phyloP scores from a whole-genome alignment of 148 eudicot species.

The Silene latifolia region DNA sequence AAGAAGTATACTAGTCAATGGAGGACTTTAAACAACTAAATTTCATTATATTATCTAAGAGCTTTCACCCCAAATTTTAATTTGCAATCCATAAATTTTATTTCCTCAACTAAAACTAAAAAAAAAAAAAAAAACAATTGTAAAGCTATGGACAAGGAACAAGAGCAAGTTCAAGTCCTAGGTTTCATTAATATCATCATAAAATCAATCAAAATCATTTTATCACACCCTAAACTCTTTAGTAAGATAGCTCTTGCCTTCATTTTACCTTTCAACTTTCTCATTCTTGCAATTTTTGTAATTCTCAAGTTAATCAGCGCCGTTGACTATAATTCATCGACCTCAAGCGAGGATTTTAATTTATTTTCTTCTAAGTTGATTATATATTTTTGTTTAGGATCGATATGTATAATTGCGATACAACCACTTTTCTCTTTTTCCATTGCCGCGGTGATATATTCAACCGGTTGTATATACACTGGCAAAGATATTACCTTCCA shows the following conservation, averaged over 20 bases:
- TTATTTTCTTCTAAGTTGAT: constrained; percentile 10
- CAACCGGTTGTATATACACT: constrained; percentile 30
- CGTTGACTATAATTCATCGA: constrained; percentile 7
- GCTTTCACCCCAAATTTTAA: not conserved
- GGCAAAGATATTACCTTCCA: constrained; percentile 26
- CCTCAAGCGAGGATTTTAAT: not conserved
- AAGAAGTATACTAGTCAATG: not conserved
- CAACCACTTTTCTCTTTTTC: constrained; percentile 25
- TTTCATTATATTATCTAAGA: not conserved
- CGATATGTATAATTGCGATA: not conserved
- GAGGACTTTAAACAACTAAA: not conserved
- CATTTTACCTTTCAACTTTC: constrained; percentile 27
- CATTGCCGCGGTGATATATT: constrained; percentile 31
- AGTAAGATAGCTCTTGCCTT: constrained; percentile 28
- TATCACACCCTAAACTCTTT: constrained; percentile 26
- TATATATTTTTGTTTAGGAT: constrained; percentile 11
- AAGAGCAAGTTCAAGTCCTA: constrained; percentile 37
- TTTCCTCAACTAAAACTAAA: not conserved
- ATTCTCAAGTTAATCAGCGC: constrained; percentile 11
- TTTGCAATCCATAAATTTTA: not conserved
- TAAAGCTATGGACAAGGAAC: constrained; percentile 31
- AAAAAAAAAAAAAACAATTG: no score
- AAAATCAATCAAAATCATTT: constrained; percentile 32
- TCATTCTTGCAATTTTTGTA: constrained; percentile 17
- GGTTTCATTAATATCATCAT: constrained; percentile 35